These are phyloP conservation scores for Kwoniella dendrophila DNA, from an alignment of 768 basidiomycete species.

Conservation along the genomic window DNA sequence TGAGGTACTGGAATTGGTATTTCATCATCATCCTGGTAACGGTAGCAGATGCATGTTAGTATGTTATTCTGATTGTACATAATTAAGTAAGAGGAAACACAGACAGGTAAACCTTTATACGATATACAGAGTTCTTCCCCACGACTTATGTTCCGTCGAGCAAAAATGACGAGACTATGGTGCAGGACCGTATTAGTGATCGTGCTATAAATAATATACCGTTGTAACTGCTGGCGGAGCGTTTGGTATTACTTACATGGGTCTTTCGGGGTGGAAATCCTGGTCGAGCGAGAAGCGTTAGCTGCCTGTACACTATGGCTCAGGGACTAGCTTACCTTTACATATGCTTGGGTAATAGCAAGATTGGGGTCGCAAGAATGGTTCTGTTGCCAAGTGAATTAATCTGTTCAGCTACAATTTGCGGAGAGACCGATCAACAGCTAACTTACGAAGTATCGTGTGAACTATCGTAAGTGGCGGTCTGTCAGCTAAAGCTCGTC, in stretches of 20 bases:
- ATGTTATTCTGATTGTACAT: background rate
- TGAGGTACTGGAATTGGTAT: background rate
- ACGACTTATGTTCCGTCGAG: constrained; percentile 36
- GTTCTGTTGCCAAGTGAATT: constrained; percentile 63
- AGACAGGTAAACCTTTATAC: constrained; percentile 50
- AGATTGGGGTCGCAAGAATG: constrained; percentile 91
- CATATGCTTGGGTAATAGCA: constrained; percentile 69
- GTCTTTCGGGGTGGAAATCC: constrained; percentile 54
- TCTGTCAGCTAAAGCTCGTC: background rate
- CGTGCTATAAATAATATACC: too few relatives aligned
- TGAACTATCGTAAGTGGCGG: background rate
- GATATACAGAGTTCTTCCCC: constrained; percentile 54
- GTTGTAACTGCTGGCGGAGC: too few relatives aligned
- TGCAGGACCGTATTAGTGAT: constrained; percentile 11
- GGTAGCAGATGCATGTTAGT: background rate
- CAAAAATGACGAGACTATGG: constrained; percentile 48
- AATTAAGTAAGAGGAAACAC: constrained; percentile 4
- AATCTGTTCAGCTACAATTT: background rate
- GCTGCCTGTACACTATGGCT: background rate
- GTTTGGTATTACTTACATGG: constrained; percentile 31
- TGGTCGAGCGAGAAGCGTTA: constrained; percentile 17
- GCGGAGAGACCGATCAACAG: background rate
- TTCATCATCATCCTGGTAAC: constrained; percentile 21
- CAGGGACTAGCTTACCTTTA: constrained; percentile 61
- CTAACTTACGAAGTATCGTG: constrained; percentile 3